Base-by-base conservation (phyloP, 2,329 filamentous ascomycete species). In the Sporothrix protearum region DNA sequence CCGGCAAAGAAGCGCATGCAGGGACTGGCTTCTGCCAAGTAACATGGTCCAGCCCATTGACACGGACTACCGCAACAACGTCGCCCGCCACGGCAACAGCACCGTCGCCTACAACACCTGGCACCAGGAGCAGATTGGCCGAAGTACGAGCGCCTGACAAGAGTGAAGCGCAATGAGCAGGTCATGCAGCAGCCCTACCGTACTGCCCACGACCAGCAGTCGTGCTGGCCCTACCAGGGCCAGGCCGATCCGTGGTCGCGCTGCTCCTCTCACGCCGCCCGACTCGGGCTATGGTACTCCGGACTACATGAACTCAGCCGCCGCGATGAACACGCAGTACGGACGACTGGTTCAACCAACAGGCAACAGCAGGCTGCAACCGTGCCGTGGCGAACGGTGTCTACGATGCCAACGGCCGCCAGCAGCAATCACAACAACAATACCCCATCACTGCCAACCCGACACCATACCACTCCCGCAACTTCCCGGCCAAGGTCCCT, bases 261-360 rank as follows among this genome's bases (percentile, higher is more conserved):
- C 79, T 14, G 83, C 83, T 2, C 86, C 86, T 7, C 79, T 88
- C 71, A 88, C 87, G 0, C 87, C 87, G 1, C 87, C 87, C 0
- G 87, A 89, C 74, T 89, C 87, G 25, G 87, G 87, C 6, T 89
- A 89, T 71, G 86, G 86, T 57, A 89, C 87, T 0, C 87, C 87
- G 4, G 87, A 89, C 75, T 87, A 88, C 74, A 80, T 82, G 66
- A 83, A 85, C 78, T 88, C 86, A 55, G 85, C 86, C 3, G 82
- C 86, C 0, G 85, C 86, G 0, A 82, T 83, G 74, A 88, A 87
- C 71, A 80, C 83, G 28, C 85, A 82, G 47, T 88, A 88, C 78
- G 85, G 85, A 86, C 33, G 87, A 89, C 57, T 89, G 85, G 85
- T 87, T 88, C 73, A 80, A 81, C 9, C 81, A 84, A 72, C 80